These are phyloP conservation scores for Candolleomyces aberdarensis DNA, from an alignment of 768 basidiomycete genomes.

Conservation along the genomic window DNA sequence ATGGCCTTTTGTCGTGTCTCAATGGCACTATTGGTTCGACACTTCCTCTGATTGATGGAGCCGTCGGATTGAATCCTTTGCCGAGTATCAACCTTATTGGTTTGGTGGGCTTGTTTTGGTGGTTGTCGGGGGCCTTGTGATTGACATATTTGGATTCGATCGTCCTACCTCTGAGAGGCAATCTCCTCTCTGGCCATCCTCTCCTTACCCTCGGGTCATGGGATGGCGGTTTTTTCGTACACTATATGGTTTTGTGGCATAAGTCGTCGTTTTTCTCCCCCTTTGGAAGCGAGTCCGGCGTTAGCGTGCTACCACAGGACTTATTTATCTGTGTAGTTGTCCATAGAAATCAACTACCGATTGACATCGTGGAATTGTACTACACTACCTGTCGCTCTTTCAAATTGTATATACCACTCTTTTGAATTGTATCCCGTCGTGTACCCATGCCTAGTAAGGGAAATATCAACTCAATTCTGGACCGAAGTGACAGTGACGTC, in stretches of 20 bases:
- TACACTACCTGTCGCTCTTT: not conserved
- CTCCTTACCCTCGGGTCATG: no score
- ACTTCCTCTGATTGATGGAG: constrained; percentile 15
- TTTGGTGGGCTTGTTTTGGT: not conserved
- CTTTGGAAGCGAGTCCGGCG: no score
- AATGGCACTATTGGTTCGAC: constrained; percentile 17
- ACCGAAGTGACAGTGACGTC: not conserved
- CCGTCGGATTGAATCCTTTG: not conserved
- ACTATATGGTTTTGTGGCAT: no score
- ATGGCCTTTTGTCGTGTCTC: constrained; percentile 14
- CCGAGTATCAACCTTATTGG: not conserved
- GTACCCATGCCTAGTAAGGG: not conserved
- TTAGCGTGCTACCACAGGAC: no score
- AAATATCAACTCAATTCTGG: not conserved
- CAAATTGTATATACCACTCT: not conserved
- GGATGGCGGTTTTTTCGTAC: no score
- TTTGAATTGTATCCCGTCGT: not conserved
- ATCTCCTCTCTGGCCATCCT: no score
- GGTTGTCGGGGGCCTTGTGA: not conserved
- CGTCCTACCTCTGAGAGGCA: no score
- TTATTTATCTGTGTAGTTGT: no score
- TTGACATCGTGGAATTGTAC: not conserved
- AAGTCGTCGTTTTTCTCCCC: no score
- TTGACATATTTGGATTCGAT: not conserved
- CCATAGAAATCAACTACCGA: not conserved